phyloP scores from a whole-genome alignment of 129 eudicot species.

The Flaveria linearis region DNA sequence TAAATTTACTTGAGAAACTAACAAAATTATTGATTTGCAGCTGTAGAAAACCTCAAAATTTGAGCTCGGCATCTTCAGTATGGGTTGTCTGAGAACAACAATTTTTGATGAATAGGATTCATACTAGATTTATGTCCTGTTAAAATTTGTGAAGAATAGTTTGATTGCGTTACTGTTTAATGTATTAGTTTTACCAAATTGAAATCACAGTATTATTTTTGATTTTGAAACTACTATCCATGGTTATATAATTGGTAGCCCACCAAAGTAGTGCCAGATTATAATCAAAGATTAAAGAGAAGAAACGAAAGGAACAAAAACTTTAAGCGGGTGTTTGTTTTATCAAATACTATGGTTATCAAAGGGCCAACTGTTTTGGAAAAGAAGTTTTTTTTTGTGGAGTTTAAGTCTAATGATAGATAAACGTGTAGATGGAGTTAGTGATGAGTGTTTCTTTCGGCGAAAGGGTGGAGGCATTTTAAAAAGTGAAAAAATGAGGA shows the following conservation, averaged over 20 bases:
- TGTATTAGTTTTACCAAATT: neutral
- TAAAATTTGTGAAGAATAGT: slow-evolving; percentile 6
- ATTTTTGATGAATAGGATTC: slow-evolving; percentile 1
- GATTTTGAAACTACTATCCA: slow-evolving; percentile 10
- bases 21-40: slow-evolving; percentile 20
- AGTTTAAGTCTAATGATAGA: too few species aligned
- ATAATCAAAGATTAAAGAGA: too few species aligned
- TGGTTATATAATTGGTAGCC: too few species aligned
- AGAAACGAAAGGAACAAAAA: too few species aligned
- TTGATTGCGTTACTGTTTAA: neutral
- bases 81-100: neutral
- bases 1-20: neutral
- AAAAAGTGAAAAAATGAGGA: too few species aligned
- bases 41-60: slow-evolving; percentile 33
- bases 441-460: too few species aligned
- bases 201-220: neutral
- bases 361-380: too few species aligned
- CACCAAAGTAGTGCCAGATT: neutral
- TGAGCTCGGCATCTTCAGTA: neutral
- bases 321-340: too few species aligned
- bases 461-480: too few species aligned
- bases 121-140: neutral
- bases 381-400: too few species aligned
- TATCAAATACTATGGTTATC: too few species aligned
- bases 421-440: too few species aligned